Conservation (phyloP, 352 stramenopile species). For the Peronosclerospora sorghi region DNA sequence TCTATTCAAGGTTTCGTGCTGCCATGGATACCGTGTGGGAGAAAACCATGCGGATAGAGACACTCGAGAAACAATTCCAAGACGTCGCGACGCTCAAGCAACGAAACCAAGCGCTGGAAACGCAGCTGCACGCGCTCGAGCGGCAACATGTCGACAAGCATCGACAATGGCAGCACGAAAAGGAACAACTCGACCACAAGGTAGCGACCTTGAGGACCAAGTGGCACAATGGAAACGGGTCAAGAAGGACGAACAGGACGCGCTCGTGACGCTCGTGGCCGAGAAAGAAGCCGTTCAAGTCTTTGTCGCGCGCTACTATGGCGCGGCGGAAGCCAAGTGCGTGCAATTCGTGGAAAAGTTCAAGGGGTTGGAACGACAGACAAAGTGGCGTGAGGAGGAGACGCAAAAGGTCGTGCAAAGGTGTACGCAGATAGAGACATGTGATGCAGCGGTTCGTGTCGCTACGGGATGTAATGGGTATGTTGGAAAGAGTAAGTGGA, state of each 20-base stretch:
- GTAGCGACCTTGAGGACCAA: constrained; percentile 14
- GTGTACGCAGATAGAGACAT: constrained; percentile 23
- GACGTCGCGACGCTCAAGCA: neutral
- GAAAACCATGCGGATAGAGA: constrained; percentile 30
- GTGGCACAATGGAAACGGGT: constrained; percentile 15
- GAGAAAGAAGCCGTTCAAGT: constrained; percentile 39
- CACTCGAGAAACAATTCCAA: constrained; percentile 22
- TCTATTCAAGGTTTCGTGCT: constrained; percentile 27
- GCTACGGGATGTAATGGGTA: neutral
- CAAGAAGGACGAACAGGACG: neutral
- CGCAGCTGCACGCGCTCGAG: constrained; percentile 14
- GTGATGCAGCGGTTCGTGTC: constrained; percentile 18
- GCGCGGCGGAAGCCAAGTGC: constrained; percentile 39
- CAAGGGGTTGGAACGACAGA: constrained; percentile 18
- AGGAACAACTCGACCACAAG: constrained; percentile 9
- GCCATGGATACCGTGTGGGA: constrained; percentile 22
- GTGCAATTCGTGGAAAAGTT: constrained; percentile 23
- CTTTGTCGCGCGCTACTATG: constrained; percentile 38
- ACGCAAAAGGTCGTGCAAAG: no score
- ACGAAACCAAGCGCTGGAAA: constrained; percentile 10
- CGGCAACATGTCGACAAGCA: constrained; percentile 4
- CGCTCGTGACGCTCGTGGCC: constrained; percentile 13
- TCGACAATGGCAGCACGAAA: no score
- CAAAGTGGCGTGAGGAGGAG: neutral
- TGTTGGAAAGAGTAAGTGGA: no score